phyloP scores from a whole-genome alignment of 2,329 filamentous ascomycete genomes.

The Helicocarpus griseus region DNA sequence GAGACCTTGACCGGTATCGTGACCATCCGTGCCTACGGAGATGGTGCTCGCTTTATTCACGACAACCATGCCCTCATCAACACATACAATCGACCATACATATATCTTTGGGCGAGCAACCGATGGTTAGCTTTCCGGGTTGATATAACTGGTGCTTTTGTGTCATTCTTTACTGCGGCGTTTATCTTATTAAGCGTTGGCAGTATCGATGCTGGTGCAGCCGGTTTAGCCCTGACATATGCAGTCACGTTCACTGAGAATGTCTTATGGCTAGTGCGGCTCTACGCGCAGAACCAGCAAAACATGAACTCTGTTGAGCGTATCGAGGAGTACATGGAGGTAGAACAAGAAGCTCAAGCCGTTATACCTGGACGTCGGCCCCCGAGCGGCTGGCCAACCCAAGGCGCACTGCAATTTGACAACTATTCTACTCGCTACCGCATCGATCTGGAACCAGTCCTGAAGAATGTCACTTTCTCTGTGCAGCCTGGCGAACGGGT shows the following conservation, averaged over 20 bases:
- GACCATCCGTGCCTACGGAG: constrained; percentile 92
- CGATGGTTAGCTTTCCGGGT: constrained; percentile 92
- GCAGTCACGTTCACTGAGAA: constrained; percentile 96
- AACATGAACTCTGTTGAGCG: constrained; percentile 99
- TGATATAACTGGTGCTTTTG: constrained; percentile 79
- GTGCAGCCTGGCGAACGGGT: constrained; percentile 84
- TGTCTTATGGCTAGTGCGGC: constrained; percentile 86
- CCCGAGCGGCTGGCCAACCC: constrained; percentile 68
- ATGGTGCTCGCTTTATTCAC: constrained; percentile 83
- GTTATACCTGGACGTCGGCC: constrained; percentile 72
- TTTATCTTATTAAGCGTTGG: constrained; percentile 82
- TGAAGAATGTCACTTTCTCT: constrained; percentile 75
- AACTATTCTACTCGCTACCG: constrained; percentile 85
- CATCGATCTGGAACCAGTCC: constrained; percentile 73
- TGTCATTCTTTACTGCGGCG: constrained; percentile 84
- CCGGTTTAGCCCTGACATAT: constrained; percentile 88
- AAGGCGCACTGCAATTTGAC: constrained; percentile 79
- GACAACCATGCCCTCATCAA: constrained; percentile 87
- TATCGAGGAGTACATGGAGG: constrained; percentile 92
- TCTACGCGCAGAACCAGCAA: constrained; percentile 93
- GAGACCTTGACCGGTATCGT: constrained; percentile 92
- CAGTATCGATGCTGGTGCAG: constrained; percentile 77
- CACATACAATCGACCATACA: constrained; percentile 82
- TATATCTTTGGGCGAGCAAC: constrained; percentile 93
- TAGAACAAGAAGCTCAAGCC: constrained; percentile 81